A percentile compares a stretch with the other conserved stretches of the same genome.
Conservation (phyloP, 257 asterid genomes). For the Nicotiana benthamiana region DNA sequence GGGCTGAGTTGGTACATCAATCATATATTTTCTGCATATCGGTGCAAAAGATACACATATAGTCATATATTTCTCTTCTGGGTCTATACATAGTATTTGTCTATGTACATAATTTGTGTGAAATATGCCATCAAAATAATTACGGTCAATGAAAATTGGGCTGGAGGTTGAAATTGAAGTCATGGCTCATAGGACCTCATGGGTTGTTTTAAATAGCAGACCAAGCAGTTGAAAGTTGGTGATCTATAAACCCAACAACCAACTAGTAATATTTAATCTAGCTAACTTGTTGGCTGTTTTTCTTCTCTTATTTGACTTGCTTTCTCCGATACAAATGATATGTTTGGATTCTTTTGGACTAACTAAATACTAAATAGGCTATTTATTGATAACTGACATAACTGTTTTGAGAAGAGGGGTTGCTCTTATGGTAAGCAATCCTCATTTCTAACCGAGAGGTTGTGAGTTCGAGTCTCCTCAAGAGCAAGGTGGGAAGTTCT, state of each 20-base stretch:
- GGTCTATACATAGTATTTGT: background rate
- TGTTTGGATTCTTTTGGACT: background rate
- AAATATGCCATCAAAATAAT: conserved; percentile 17
- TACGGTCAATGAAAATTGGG: conserved; percentile 37
- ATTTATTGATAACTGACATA: background rate
- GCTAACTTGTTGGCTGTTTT: conserved; percentile 2
- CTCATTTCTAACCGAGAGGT: too few relatives aligned
- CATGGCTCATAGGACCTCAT: background rate
- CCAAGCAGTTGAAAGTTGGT: conserved; percentile 69
- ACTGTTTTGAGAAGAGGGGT: too few relatives aligned
- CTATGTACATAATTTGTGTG: background rate
- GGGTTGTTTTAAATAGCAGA: conserved; percentile 21
- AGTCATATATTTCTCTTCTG: background rate
- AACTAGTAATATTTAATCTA: conserved; percentile 44
- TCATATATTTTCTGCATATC: background rate
- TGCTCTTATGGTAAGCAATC: too few relatives aligned
- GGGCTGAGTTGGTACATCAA: too few relatives aligned
- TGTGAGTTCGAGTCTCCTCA: too few relatives aligned
- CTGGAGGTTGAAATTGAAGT: conserved; percentile 16
- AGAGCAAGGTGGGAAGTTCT: too few relatives aligned
- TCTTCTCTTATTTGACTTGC: background rate
- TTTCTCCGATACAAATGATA: background rate
- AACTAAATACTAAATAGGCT: background rate
- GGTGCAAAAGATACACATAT: background rate
- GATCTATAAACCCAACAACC: conserved; percentile 25